phyloP scores from a whole-genome alignment of 164 flowering plant genomes.

The Chimonanthus salicifolius region DNA sequence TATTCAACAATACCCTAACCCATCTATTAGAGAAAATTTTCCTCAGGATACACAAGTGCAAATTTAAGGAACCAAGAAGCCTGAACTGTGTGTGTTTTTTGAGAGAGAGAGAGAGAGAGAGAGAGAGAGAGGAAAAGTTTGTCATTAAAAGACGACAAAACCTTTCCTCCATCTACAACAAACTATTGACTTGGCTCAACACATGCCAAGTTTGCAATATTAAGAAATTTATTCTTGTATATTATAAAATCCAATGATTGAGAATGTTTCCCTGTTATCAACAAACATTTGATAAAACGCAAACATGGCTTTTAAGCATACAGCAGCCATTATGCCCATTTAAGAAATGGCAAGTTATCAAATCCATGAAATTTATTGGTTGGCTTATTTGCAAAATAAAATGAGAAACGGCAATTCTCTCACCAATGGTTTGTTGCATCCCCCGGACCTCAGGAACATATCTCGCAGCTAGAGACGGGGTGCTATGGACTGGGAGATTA shows the following conservation, averaged over 20 bases:
- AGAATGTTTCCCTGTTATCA: neutral
- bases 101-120: no score
- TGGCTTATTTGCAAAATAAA: neutral
- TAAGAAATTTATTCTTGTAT: no score
- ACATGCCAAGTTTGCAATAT: no score
- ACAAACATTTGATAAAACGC: neutral
- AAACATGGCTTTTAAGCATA: neutral
- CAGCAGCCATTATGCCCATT: neutral
- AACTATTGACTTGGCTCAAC: no score
- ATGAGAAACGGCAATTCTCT: conserved; percentile 4
- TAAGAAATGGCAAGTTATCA: neutral
- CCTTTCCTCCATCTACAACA: no score
- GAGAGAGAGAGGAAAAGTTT: no score
- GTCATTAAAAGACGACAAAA: no score
- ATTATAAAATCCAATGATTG: neutral
- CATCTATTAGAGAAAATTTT: no score
- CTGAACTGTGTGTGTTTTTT: no score
- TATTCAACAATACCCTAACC: no score
- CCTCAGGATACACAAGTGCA: no score
- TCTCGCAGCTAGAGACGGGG: conserved; percentile 82
- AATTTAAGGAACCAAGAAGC: no score
- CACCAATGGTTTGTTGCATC: conserved; percentile 88
- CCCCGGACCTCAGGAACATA: conserved; percentile 80
- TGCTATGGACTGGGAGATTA: conserved; percentile 47
- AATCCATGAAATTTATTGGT: neutral